Base-by-base conservation (phyloP, 306 rosid species). In the Quercus suber region DNA sequence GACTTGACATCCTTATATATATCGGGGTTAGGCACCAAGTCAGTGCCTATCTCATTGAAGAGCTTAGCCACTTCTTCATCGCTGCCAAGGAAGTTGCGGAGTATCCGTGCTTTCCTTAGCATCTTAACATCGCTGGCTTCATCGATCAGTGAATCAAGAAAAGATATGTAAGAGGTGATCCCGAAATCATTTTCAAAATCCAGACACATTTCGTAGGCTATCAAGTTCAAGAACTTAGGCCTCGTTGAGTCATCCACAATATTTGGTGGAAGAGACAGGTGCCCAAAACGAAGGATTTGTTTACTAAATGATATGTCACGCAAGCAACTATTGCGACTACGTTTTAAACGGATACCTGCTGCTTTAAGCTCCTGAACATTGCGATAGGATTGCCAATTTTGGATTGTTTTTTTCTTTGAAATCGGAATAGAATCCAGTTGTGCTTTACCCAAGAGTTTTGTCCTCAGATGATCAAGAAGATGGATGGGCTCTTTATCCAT, bases 121-220 rank as follows among this genome's bases (percentile, higher is more conserved):
- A 64, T 37, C 19, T 76, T 80, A 3, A 80, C 84, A 27, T 79
- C 76, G 1, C 15, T 17, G 1, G 79, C 71, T 6, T 75, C 23
- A 56, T 83, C 75, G 6, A 71, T 75, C 52, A 83, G 84, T 21
- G 67, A 28, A 72, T 83, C 81, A 0, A 83, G 21, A 59, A 83
- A 71, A 28, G 74, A 3, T 14, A 77, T 41, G 7, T 72, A 82
- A 9, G 81, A 71, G 4, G 76, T 67, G 20, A 67, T 73, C 15
- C 15, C 73, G 6, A 55, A 82, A 5, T 76, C 20, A 4, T 75
- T 73, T 6, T 33, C 1, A 55, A 64, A 28, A 58, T 80, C 82
- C 3, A 59, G 79, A 20, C 84, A 76, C 76, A 73, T 63, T 65
- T 84, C 79, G 4, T 70, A 84, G 51, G 81, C 84, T 55, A 73